Evolutionary conservation across 2,329 filamentous ascomycete species (phyloP), one percentile per base, ranked within the genome.

Genomic region (Epichloe hybrida): DNA sequence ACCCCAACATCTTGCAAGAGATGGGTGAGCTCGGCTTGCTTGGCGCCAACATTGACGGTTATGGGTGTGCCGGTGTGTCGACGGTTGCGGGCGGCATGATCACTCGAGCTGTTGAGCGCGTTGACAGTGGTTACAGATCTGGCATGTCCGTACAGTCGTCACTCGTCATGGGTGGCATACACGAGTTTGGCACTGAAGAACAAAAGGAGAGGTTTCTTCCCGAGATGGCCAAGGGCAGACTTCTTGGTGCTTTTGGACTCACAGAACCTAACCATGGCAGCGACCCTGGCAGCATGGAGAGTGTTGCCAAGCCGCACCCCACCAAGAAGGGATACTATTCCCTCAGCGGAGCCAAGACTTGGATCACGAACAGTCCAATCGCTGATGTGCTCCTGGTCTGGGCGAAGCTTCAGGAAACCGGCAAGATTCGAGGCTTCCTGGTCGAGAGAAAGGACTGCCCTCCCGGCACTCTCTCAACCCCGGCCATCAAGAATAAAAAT

Each of bases 321-420:
- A 83, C 80, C 7, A 90, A 90, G 72, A 84, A 86, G 62, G 89
- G 88, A 1, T 88, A 88, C 66, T 86, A 84, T 59, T 78, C 82
- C 42, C 70, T 95, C 37, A 88, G 83, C 44, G 89, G 89, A 2
- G 72, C 86, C 47, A 95, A 95, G 74, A 95, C 90, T 0, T 95
- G 89, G 89, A 95, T 95, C 64, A 95, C 89, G 13, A 95, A 95
- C 68, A 91, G 86, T 8, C 89, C 89, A 3, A 94, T 95, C 59
- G 80, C 88, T 2, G 88, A 95, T 59, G 76, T 95, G 2, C 69
- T 94, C 49, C 70, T 95, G 56, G 83, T 95, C 1, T 98, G 93
- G 93, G 93, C 91, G 1, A 96, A 95, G 72, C 71, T 95, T 46
- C 81, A 93, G 56, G 85, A 86, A 59, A 94, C 88, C 21, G 90